Conservation (phyloP, 768 basidiomycete species). For the Mrakia hoshinonis region DNA sequence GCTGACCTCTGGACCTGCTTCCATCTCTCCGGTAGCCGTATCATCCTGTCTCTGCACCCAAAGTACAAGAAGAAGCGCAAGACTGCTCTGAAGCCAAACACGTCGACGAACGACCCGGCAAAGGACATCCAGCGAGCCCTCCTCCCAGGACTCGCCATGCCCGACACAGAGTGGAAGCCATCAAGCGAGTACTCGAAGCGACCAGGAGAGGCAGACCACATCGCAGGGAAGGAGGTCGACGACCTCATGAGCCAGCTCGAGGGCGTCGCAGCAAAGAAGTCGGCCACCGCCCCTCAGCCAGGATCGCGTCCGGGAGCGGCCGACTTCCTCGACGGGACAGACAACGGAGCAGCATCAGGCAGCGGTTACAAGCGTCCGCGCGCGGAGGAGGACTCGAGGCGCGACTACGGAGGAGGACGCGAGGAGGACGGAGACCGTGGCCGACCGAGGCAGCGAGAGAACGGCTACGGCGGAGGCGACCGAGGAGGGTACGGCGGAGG, state of each 20-base stretch:
- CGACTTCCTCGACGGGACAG: conserved; percentile 27
- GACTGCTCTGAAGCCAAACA: conserved; percentile 43
- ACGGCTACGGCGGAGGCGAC: conserved; percentile 38
- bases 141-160: conserved; percentile 80
- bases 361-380: conserved; percentile 10
- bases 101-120: conserved; percentile 31
- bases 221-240: conserved; percentile 61
- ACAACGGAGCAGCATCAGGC: conserved; percentile 34
- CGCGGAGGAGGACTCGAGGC: conserved; percentile 5
- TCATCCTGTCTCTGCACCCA: conserved; percentile 89
- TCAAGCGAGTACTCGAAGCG: conserved; percentile 39
- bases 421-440: conserved; percentile 16
- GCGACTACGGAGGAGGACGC: neutral
- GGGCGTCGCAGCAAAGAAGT: conserved; percentile 57
- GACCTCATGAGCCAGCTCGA: conserved; percentile 74
- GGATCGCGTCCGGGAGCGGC: conserved; percentile 39
- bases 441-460: conserved; percentile 37
- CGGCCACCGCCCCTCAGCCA: conserved; percentile 35
- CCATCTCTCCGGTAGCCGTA: conserved; percentile 45
- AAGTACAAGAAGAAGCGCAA: conserved; percentile 74
- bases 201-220: conserved; percentile 11
- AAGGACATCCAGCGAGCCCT: conserved; percentile 40
- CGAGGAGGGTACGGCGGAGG: conserved; percentile 37
- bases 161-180: conserved; percentile 61
- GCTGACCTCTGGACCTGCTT: neutral